Percentiles rank a stretch among this genome's conserved stretches.
Evolutionary conservation across 2,329 filamentous ascomycete genomes (phyloP).

Genomic region (Rhytidhysteron rufulum): DNA sequence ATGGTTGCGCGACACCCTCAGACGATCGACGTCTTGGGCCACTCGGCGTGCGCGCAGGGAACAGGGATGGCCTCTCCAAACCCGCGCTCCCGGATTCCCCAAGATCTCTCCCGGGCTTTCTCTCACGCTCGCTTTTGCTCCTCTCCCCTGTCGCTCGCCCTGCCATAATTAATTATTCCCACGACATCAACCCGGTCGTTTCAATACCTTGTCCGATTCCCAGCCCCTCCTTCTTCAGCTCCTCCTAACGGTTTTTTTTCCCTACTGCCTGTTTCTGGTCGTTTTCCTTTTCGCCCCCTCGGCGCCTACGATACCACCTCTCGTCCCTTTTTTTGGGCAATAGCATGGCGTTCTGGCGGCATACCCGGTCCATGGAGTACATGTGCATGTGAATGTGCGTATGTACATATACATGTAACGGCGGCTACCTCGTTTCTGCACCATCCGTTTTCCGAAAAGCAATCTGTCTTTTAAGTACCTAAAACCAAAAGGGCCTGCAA

Average conservation of each 20-base stretch:
- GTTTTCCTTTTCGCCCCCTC: constrained; percentile 4
- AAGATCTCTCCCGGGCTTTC: constrained; percentile 4
- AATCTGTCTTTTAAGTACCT: too few relatives aligned
- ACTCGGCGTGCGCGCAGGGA: too few relatives aligned
- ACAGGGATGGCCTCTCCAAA: constrained; percentile 11
- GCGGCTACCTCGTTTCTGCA: constrained; percentile 17
- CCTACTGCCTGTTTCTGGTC: constrained; percentile 2
- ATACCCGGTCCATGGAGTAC: too few relatives aligned
- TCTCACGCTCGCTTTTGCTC: not conserved
- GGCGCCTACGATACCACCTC: constrained; percentile 6
- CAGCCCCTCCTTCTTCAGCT: too few relatives aligned
- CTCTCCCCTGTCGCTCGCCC: not conserved
- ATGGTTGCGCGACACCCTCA: not conserved
- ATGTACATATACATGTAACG: constrained; percentile 13
- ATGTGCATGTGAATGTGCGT: too few relatives aligned
- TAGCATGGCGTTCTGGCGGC: constrained; percentile 35
- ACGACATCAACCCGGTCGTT: not conserved
- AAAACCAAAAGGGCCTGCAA: too few relatives aligned
- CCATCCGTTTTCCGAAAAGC: constrained; percentile 28
- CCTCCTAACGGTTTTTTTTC: not conserved
- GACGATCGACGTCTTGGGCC: constrained; percentile 3
- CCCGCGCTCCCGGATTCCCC: constrained; percentile 13
- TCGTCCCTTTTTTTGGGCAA: constrained; percentile 20
- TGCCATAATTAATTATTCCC: not conserved
- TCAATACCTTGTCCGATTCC: not conserved